Base-by-base conservation (phyloP, 2,329 filamentous ascomycete genomes). In the Cytospora schulzeri region DNA sequence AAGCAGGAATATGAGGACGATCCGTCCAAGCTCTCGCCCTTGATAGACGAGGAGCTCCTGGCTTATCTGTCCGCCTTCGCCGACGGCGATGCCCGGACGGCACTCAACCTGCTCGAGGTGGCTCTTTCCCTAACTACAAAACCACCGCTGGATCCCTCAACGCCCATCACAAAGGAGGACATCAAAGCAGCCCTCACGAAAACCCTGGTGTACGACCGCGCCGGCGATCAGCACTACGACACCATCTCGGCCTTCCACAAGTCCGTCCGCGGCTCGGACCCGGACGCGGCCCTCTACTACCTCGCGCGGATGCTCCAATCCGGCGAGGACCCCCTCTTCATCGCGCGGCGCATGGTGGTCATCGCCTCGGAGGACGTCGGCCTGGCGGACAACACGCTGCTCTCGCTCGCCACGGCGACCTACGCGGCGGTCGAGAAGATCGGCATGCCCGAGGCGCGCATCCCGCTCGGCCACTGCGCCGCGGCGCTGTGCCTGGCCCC, bases 211-310 rank as follows among this genome's bases (percentile, higher is more conserved):
- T 98, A 98, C 77, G 95, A 99, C 76, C 88, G 95, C 62, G 91
- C 91, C 0, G 94, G 95, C 60, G 95, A 99, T 76, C 92, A 97
- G 75, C 95, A 98, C 78, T 99, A 98, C 79, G 94, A 99, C 74
- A 95, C 91, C 60, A 98, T 99, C 72, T 96, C 92, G 0, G 95
- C 95, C 33, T 95, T 98, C 71, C 95, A 98, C 83, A 99, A 99
- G 73, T 93, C 93, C 2, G 89, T 98, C 12, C 90, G 95, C 54
- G 95, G 95, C 50, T 90, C 88, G 62, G 89, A 97, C 72, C 77
- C 94, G 0, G 91, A 98, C 75, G 95, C 94, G 0, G 85, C 94
- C 0, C 83, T 99, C 1, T 99, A 98, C 79, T 99, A 98, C 75
- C 86, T 99, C 1, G 92, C 91, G 0, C 89, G 95, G 41, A 99